Base-by-base conservation (phyloP, 257 asterid genomes). In the Rauvolfia tetraphylla region DNA sequence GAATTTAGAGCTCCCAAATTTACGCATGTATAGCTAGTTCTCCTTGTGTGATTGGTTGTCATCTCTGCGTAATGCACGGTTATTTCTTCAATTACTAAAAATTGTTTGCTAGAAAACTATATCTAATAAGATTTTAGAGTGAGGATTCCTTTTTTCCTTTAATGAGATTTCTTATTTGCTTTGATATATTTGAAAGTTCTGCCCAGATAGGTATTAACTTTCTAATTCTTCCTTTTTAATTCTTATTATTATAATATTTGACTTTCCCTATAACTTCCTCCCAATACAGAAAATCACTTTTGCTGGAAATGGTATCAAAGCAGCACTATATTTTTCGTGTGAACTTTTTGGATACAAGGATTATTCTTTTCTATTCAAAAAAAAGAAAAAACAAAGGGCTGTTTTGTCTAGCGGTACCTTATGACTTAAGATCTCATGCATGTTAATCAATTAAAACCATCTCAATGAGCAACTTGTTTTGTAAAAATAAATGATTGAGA, bases 1-100 rank as follows among this genome's bases (percentile, higher is more conserved):
- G 86, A 73, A 70, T 81, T 81, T 73, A 17, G 73, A 14, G 17
- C 23, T 67, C 39, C 29, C 48, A 56, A 3, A 12, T 44, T 25
- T 13, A 59, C 58, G 9, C 51, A 11, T 62, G 1, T 62, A 9
- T 44, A 14, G 46, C 0, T 6, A 34, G 70, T 34, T 63, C 46
- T 63, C 68, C 17, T 17, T 15, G 12, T 63, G 70, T 44, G 7
- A 33, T 31, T 62, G 2, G n/a, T 3, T 61, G n/a, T 65, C 71
- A 18, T 34, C 20, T 27, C 22, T 62, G 13, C 68, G 12, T 5
- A 44, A 7, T 61, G 39, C 8, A 15, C 2, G 22, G 69, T 33
- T 5, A 33, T 13, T 33, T 34, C 46, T 34, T 65, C 48, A 34
- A 17, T 65, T 65, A 17, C 14, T 61, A 27, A 29, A 27, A 27